Percentiles rank a stretch among this genome's conserved stretches.
phyloP scores from a whole-genome alignment of 2,329 filamentous ascomycete species.

The Fusarium robinianum region DNA sequence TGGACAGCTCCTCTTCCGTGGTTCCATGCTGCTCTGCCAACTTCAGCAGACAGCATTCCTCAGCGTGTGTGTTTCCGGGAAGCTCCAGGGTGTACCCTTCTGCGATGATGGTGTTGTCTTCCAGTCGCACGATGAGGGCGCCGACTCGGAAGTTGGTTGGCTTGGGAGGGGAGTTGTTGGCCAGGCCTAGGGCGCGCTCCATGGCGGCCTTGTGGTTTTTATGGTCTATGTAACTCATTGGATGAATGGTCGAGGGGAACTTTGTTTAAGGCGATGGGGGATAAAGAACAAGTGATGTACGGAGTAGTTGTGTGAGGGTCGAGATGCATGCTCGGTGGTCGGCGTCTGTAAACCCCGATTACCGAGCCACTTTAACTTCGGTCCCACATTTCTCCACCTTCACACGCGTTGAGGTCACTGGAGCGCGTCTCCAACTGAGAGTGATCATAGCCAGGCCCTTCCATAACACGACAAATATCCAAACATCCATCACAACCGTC shows the following conservation, averaged over 20 bases:
- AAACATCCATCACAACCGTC: slow-evolving; percentile 16
- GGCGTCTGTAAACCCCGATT: slow-evolving; percentile 27
- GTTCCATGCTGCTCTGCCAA: slow-evolving; percentile 55
- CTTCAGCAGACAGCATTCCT: slow-evolving; percentile 89
- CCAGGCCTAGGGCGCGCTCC: slow-evolving; percentile 73
- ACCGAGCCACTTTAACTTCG: slow-evolving; percentile 32
- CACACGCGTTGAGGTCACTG: slow-evolving; percentile 30
- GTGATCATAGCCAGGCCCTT: too few relatives aligned
- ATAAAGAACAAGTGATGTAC: not conserved
- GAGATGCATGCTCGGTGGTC: slow-evolving; percentile 6
- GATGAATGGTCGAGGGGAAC: too few relatives aligned
- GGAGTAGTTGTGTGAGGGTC: slow-evolving; percentile 1
- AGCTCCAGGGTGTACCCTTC: slow-evolving; percentile 92
- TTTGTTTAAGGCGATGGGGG: not conserved
- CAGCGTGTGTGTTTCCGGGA: slow-evolving; percentile 91
- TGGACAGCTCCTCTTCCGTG: slow-evolving; percentile 59
- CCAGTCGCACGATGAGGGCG: slow-evolving; percentile 74
- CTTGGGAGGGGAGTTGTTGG: slow-evolving; percentile 78
- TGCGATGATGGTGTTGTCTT: slow-evolving; percentile 64
- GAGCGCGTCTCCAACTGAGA: slow-evolving; percentile 26
- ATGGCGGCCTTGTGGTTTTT: slow-evolving; percentile 60
- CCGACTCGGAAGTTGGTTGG: slow-evolving; percentile 94
- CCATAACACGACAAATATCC: too few relatives aligned
- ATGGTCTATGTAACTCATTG: slow-evolving; percentile 33
- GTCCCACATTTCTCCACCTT: slow-evolving; percentile 21